Evolutionary conservation across 1,284 basidiomycete genomes (phyloP), one percentile per base, ranked within the genome.

Genomic region (Leucoagaricus sp.): DNA sequence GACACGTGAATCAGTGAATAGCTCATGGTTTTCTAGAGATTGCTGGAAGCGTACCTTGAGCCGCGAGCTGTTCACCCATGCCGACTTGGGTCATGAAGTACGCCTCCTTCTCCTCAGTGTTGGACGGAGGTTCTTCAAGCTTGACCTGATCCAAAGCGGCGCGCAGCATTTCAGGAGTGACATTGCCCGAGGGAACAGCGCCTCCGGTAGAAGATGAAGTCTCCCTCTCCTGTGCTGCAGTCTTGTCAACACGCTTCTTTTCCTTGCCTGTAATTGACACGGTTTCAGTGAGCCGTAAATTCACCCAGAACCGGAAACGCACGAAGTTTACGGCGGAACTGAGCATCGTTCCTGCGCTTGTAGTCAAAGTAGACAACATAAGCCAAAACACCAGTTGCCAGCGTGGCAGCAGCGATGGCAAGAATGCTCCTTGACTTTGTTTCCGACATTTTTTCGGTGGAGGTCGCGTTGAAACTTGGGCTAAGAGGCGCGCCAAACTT

Each of bases 281-380:
- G 19, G 15, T n/a, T 58, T 28, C 47, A 56, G 25, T 41, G 59
- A 36, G 46, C 41, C 26, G 55, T 49, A 9, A 33, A 49, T 50
- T 61, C 47, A 45, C 54, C 52, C 33, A 53, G 53, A 42, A 42
- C 7, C 25, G 25, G 36, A 61, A 63, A 84, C 93, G 63, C 73
- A 93, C 94, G 86, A 60, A 99, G 83, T 71, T 84, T 85, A 77
- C 87, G 94, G 72, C 96, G 87, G 84, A 99, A 99, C 12, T 82
- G 79, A 38, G 82, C 74, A 70, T 98, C 94, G 71, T 91, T 94
- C 66, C 94, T 85, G 57, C 96, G 87, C 76, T 86, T 92, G 80
- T 97, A 90, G 82, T 99, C 96, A 70, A 98, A 99, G 76, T 96
- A 98, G 57, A 86, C 79, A 34, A 89, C 91, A 71, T 96, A 97